phyloP scores from a whole-genome alignment of 352 stramenopile species.

The Phytophthora melonis region DNA sequence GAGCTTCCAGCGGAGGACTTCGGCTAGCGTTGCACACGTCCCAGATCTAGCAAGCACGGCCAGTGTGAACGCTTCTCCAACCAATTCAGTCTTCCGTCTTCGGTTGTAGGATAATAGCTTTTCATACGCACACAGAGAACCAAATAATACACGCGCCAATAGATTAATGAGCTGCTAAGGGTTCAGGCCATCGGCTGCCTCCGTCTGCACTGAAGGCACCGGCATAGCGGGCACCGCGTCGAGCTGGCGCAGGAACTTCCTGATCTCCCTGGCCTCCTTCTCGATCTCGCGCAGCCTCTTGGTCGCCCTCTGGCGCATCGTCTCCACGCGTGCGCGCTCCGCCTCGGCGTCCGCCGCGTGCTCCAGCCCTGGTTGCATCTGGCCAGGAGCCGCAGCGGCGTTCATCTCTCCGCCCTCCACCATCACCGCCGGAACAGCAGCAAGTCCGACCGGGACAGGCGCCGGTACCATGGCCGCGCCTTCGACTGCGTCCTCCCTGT shows the following conservation, averaged over 20 bases:
- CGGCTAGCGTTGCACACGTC: constrained; percentile 30
- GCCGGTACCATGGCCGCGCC: not conserved
- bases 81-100: not conserved
- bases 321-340: constrained; percentile 17
- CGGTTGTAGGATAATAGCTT: too few species aligned
- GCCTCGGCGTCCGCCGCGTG: not conserved
- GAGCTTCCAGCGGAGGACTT: constrained; percentile 24
- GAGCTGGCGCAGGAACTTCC: constrained; percentile 32
- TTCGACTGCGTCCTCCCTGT: not conserved
- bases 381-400: not conserved
- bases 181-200: not conserved
- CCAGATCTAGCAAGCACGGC: constrained; percentile 17
- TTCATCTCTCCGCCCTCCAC: not conserved
- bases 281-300: constrained; percentile 36
- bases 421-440: not conserved
- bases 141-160: not conserved
- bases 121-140: not conserved
- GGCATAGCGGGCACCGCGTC: not conserved
- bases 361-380: not conserved
- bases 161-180: not conserved
- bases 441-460: not conserved
- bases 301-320: constrained; percentile 23
- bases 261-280: constrained; percentile 30
- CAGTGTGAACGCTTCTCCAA: too few species aligned
- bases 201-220: not conserved